Evolutionary conservation across 208 protist species (phyloP), one percentile per base, ranked within the genome.

Genomic region (Tetramitus jugosus): DNA sequence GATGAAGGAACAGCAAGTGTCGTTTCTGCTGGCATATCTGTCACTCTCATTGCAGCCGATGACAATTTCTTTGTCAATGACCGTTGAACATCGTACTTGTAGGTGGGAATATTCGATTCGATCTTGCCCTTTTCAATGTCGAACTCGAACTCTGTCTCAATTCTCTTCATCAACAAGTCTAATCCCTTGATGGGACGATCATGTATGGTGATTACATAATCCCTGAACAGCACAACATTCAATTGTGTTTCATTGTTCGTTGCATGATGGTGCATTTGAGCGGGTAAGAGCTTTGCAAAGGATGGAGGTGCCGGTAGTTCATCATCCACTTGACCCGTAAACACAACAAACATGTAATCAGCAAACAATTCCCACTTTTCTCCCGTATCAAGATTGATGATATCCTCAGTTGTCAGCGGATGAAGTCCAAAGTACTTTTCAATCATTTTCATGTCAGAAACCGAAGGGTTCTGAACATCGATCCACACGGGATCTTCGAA

Each of bases 311-410:
- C 10, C 10, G 10, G 10, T 20, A 26, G 14, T 62, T 71, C 33
- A 33, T 71, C n/a, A 17, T 35, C 64, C n/a, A 71, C 17, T 49
- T 71, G 64, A 31, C 37, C 39, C 33, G 64, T 71, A 71, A 71
- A 49, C 20, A 46, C 20, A 31, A 71, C 6, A 46, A 49, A 71
- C 3, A 71, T 49, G 14, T 71, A 71, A 33, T 71, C 33, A 6
- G 43, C 39, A 49, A 71, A 71, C 17, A 49, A 8, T 46, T 71
- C 64, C 35, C 39, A 71, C 23, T 71, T 71, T 49, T 71, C 64
- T 23, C 64, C 64, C 2, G 39, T 29, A 46, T 71, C 64, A 33
- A 49, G 43, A 14, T 45, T 49, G 31, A 71, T 49, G 1, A 4
- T 33, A 46, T 71, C 64, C 33, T 71, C 64, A 6, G 39, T 31